Evolutionary conservation across 2,329 filamentous ascomycete genomes (phyloP), one percentile per base, ranked within the genome.

Genomic region (Verticillium nonalfalfae): DNA sequence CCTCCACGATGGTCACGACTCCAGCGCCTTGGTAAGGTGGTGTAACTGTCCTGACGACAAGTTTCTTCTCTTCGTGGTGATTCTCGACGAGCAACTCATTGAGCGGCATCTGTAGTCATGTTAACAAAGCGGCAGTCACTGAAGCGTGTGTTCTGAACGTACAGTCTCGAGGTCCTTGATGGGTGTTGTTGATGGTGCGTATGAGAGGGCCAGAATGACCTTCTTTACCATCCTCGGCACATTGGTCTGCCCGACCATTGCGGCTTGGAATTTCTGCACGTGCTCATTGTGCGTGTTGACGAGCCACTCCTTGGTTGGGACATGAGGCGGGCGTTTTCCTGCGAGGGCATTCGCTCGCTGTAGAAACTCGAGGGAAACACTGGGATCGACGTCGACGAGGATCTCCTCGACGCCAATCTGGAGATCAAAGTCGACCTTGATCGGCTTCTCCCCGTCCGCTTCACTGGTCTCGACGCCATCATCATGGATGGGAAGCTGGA

Each of bases 1-100:
- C 74, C 39, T 75, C 71, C 7, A 75, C 73, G 4, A 76, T 65
- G 9, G 71, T 71, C 18, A 75, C 71, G 0, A 69, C 68, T 0
- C 74, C 74, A 0, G 73, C 73, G 0, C 74, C 73, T 4, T 69
- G 63, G 54, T 70, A 74, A 0, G 73, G 72, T 0, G 70, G 67
- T 38, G 69, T 70, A 18, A 71, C 67, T 0, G 68, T 69, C 54
- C 68, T 68, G n/a, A 75, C 66, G 4, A 74, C 63, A 31, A 75
- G 59, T 18, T 68, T 67, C 21, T 70, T 68, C 7, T 70, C 73
- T 7, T 72, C 67, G 61, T 76, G 74, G 58, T 75, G 73, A 10
- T 68, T 70, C 60, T 74, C 73, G 0, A 72, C 66, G 3, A 67
- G 59, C 2, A 76, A 68, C 4, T 69, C 66, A 39, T 63, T 68